Conservation (phyloP, 805 yeast species). For the Tanozyma kutaoensis region DNA sequence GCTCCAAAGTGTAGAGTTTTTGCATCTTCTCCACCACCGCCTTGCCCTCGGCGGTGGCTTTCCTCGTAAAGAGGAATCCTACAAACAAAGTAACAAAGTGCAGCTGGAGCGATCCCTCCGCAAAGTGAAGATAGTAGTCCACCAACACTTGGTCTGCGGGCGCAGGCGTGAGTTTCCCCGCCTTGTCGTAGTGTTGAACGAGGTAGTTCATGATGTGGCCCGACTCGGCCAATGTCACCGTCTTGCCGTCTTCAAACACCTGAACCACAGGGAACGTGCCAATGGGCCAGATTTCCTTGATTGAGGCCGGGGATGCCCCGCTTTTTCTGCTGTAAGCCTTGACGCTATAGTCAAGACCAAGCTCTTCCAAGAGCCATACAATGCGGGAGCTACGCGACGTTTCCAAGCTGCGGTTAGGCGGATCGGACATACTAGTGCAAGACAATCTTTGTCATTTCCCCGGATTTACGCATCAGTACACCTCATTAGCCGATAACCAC, state of each 20-base stretch:
- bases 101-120: conserved; percentile 13
- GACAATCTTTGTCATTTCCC: too few species aligned
- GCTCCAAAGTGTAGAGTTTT: conserved; percentile 14
- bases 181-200: neutral
- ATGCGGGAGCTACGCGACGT: conserved; percentile 23
- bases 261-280: conserved; percentile 21
- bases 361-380: conserved; percentile 23
- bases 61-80: too few species aligned
- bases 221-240: neutral
- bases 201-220: neutral
- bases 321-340: conserved; percentile 13
- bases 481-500: too few species aligned
- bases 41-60: conserved; percentile 24
- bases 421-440: neutral
- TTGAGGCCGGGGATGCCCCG: conserved; percentile 16
- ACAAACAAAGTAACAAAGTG: conserved; percentile 14
- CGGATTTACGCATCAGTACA: too few species aligned
- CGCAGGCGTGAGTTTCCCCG: neutral
- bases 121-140: conserved; percentile 12
- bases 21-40: conserved; percentile 23
- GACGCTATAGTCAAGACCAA: conserved; percentile 18
- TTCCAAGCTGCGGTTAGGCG: conserved; percentile 11
- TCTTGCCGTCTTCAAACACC: conserved; percentile 3
- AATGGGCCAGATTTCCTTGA: conserved; percentile 20
- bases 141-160: conserved; percentile 3